Conservation (phyloP, 352 stramenopile genomes). For the Phytophthora ramorum region DNA sequence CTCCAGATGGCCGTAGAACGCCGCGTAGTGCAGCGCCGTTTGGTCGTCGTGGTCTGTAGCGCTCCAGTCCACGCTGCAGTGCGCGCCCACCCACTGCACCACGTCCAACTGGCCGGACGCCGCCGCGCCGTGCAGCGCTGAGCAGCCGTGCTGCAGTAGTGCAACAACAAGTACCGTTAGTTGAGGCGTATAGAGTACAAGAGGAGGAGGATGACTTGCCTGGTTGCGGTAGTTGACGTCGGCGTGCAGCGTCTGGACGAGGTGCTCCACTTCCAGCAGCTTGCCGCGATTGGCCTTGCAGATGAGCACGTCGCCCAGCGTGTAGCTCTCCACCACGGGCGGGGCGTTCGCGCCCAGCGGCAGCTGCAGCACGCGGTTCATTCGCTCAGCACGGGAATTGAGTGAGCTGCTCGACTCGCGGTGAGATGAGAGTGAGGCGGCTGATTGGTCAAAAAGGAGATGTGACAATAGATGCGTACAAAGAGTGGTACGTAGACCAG, state of each 20-base stretch:
- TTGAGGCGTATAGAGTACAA: too few relatives aligned
- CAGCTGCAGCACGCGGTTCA: conserved; percentile 76
- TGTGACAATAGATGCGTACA: background rate
- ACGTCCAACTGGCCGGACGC: conserved; percentile 83
- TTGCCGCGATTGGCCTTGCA: conserved; percentile 88
- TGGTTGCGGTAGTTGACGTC: conserved; percentile 91
- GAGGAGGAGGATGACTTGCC: conserved; percentile 15
- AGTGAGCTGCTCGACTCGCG: conserved; percentile 15
- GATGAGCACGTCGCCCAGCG: conserved; percentile 86
- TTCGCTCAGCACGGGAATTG: conserved; percentile 20
- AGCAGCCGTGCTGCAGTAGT: conserved; percentile 73
- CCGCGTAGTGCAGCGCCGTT: conserved; percentile 85
- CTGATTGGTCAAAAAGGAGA: background rate
- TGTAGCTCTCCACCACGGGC: conserved; percentile 76
- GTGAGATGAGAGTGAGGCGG: conserved; percentile 9
- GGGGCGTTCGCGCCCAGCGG: conserved; percentile 55
- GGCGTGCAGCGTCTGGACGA: conserved; percentile 76
- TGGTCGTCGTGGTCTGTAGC: conserved; percentile 84
- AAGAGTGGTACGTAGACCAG: background rate
- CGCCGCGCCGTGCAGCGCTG: conserved; percentile 76
- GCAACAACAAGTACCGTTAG: conserved; percentile 13
- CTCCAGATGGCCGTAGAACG: conserved; percentile 88
- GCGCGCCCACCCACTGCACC: conserved; percentile 79
- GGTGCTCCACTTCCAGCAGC: conserved; percentile 77
- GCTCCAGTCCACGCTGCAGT: conserved; percentile 62